Percentiles rank a stretch among this genome's conserved stretches.
Evolutionary conservation across 371 early-diverging fungal species (phyloP).

Genomic region (Haplosporangium sp.): DNA sequence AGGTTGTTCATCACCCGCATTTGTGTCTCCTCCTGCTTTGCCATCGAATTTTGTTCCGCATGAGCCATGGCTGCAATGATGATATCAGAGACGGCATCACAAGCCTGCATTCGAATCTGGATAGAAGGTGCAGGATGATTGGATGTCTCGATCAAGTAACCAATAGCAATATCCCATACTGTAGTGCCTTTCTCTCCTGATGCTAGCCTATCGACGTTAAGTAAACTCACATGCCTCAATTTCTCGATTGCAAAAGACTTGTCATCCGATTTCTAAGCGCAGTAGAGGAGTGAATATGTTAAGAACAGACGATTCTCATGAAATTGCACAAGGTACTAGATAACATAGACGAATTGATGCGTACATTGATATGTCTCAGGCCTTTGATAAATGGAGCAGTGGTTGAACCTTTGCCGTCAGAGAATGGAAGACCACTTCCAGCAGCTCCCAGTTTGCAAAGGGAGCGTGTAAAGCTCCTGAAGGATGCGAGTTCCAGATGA

Average conservation of each 20-base stretch:
- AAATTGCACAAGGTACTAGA: not conserved
- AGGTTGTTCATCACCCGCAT: constrained; percentile 58
- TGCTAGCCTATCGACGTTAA: constrained; percentile 79
- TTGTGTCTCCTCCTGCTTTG: constrained; percentile 68
- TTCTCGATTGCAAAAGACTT: constrained; percentile 89
- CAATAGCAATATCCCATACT: constrained; percentile 80
- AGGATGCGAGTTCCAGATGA: constrained; percentile 70
- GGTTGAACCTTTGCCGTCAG: constrained; percentile 46
- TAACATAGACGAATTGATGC: not conserved
- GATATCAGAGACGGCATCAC: constrained; percentile 84
- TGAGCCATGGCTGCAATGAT: constrained; percentile 79
- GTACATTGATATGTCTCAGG: constrained; percentile 54
- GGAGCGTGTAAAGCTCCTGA: constrained; percentile 76
- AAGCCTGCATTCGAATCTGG: constrained; percentile 84
- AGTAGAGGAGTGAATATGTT: not conserved
- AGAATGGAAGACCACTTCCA: constrained; percentile 64
- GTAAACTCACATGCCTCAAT: constrained; percentile 77
- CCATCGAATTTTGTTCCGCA: constrained; percentile 65
- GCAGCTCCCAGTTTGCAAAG: constrained; percentile 79
- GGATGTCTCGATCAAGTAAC: constrained; percentile 85
- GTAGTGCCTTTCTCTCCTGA: constrained; percentile 57
- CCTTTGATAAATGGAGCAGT: constrained; percentile 46
- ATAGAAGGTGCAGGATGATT: constrained; percentile 68
- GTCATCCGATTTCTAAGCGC: constrained; percentile 70
- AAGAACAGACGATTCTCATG: not conserved